phyloP scores from a whole-genome alignment of 2,329 filamentous ascomycete genomes.

The Stagonosporopsis tanaceti region DNA sequence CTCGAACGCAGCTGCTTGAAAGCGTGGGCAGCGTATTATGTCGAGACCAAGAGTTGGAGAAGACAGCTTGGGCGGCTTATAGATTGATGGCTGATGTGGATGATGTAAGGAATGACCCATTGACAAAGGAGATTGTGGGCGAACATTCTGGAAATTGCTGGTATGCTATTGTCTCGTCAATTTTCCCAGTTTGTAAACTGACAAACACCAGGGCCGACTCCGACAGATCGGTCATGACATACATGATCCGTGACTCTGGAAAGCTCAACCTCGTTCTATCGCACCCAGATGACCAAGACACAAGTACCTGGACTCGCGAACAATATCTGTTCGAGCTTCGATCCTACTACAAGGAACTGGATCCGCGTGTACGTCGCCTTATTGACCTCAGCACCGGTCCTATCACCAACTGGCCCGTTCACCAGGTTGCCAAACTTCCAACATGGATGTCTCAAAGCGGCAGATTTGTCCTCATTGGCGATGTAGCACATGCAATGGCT shows the following conservation, averaged over 20 bases:
- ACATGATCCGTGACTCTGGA: slow-evolving; percentile 26
- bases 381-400: slow-evolving; percentile 15
- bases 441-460: slow-evolving; percentile 22
- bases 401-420: slow-evolving; percentile 25
- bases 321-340: slow-evolving; percentile 16
- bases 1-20: slow-evolving; percentile 19
- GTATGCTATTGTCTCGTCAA: neutral
- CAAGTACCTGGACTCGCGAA: slow-evolving; percentile 22
- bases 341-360: slow-evolving; percentile 9
- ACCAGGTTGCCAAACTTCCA: slow-evolving; percentile 21
- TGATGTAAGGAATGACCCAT: slow-evolving; percentile 15
- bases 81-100: slow-evolving; percentile 23
- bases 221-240: slow-evolving; percentile 25
- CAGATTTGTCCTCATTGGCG: slow-evolving; percentile 24
- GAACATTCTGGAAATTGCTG: slow-evolving; percentile 26
- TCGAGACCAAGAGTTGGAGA: slow-evolving; percentile 11
- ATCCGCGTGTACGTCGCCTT: slow-evolving; percentile 18
- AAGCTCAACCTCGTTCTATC: slow-evolving; percentile 28
- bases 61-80: slow-evolving; percentile 27
- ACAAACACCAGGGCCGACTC: slow-evolving; percentile 13
- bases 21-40: neutral
- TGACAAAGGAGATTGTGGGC: slow-evolving; percentile 16
- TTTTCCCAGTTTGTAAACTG: neutral
- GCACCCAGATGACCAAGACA: slow-evolving; percentile 24
- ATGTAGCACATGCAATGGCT: slow-evolving; percentile 28